Evolutionary conservation across 2,329 filamentous ascomycete species (phyloP).

Genomic region (Ceratocystis variospora): DNA sequence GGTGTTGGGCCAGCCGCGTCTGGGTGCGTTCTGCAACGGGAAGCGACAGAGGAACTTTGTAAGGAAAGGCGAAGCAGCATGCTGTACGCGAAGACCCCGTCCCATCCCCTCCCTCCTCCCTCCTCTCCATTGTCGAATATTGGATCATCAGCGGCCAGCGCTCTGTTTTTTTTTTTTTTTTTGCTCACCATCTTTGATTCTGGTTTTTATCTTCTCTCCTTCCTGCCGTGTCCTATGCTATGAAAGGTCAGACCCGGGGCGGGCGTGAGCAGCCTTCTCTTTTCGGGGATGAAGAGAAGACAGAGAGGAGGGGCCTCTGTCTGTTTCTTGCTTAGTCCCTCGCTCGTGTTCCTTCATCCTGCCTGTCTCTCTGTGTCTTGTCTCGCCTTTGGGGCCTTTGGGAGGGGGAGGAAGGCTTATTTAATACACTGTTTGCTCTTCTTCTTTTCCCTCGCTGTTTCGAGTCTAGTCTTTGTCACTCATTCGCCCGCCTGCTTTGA

Average conservation of each 20-base stretch:
- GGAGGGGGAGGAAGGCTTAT: too few species aligned
- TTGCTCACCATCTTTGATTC: neutral
- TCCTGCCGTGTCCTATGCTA: neutral
- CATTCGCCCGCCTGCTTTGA: neutral
- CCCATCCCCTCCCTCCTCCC: too few species aligned
- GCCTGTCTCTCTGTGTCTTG: neutral
- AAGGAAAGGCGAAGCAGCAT: too few species aligned
- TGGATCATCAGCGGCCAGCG: neutral
- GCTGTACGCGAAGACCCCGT: too few species aligned
- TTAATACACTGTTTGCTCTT: neutral
- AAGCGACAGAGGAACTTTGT: too few species aligned
- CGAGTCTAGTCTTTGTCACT: slow-evolving; percentile 1
- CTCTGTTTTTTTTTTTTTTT: neutral
- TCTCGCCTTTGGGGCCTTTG: too few species aligned
- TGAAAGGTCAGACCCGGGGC: slow-evolving; percentile 6
- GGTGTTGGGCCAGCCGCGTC: too few species aligned
- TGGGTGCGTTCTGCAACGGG: too few species aligned
- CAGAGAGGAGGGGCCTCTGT: neutral
- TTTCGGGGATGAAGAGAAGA: neutral
- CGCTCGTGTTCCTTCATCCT: slow-evolving; percentile 5
- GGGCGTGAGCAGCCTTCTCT: slow-evolving; percentile 5
- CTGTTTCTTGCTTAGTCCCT: slow-evolving; percentile 3
- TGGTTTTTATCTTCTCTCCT: neutral
- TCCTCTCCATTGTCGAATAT: neutral
- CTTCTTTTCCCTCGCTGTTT: neutral